phyloP scores from a whole-genome alignment of 805 yeast genomes.

The Saturnispora dispora region DNA sequence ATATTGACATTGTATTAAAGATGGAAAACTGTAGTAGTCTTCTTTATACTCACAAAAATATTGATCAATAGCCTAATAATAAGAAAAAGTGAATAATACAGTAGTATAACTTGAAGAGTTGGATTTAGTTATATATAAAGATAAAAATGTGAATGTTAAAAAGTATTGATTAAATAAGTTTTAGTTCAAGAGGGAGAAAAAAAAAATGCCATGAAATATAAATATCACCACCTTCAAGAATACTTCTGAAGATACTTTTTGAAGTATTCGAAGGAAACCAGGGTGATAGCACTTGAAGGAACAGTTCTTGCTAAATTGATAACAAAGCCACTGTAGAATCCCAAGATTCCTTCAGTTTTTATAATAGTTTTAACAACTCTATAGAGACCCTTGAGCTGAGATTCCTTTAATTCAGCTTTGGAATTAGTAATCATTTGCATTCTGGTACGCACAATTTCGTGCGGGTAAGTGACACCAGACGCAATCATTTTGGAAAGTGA shows the following conservation, averaged over 20 bases:
- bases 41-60: no score
- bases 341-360: constrained; percentile 62
- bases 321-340: constrained; percentile 83
- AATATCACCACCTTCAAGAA: background rate
- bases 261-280: constrained; percentile 83
- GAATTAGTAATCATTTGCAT: constrained; percentile 49
- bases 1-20: background rate
- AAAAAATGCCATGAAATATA: background rate
- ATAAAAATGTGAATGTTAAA: background rate
- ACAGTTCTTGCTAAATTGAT: constrained; percentile 84
- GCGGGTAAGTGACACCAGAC: constrained; percentile 85
- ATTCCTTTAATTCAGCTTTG: constrained; percentile 17
- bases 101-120: background rate
- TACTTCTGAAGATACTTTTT: constrained; percentile 39
- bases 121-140: background rate
- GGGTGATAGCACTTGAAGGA: constrained; percentile 92
- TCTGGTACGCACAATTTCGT: constrained; percentile 87
- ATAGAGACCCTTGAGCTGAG: constrained; percentile 17
- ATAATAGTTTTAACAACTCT: constrained; percentile 35
- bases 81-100: background rate
- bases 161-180: background rate
- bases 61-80: no score
- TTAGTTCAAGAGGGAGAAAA: background rate
- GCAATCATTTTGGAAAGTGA: constrained; percentile 83
- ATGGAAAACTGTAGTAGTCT: background rate